phyloP scores from a whole-genome alignment of 805 yeast genomes.

The Blastobotrys americana region DNA sequence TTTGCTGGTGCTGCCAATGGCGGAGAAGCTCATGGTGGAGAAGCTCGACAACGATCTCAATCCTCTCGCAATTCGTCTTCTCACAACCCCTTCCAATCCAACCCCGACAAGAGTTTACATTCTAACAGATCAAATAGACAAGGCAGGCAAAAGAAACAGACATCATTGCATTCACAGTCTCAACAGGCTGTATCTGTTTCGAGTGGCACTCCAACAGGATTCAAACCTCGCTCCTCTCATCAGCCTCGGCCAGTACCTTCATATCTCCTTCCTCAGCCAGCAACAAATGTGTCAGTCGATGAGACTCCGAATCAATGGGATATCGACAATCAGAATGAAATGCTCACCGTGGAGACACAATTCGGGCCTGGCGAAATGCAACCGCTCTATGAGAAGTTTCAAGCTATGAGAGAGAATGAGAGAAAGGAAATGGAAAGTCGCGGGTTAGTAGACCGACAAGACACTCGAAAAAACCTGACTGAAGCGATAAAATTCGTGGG shows the following conservation, averaged over 20 bases:
- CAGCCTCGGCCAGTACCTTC: not conserved
- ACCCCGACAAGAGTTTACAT: too few species aligned
- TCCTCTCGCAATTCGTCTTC: too few species aligned
- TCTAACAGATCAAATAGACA: too few species aligned
- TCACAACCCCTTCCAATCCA: too few species aligned
- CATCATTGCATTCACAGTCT: too few species aligned
- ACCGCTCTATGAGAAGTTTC: constrained; percentile 64
- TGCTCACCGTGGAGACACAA: constrained; percentile 46
- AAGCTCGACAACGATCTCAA: too few species aligned
- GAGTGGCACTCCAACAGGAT: not conserved
- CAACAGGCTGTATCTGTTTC: too few species aligned
- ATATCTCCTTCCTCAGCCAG: not conserved
- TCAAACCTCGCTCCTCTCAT: not conserved
- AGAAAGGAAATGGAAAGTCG: constrained; percentile 68
- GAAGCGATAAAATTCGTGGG: constrained; percentile 89
- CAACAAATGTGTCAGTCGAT: not conserved
- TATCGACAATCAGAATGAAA: constrained; percentile 53
- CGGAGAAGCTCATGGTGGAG: too few species aligned
- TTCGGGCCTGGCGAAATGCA: constrained; percentile 49
- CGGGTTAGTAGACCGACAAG: constrained; percentile 84
- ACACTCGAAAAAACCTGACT: constrained; percentile 68
- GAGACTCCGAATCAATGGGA: constrained; percentile 54
- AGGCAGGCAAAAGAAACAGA: too few species aligned
- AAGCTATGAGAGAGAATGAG: constrained; percentile 65
- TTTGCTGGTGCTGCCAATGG: too few species aligned